Evolutionary conservation across 352 stramenopile species (phyloP), one percentile per base, ranked within the genome.

Genomic region (Nothophytophthora sp.): DNA sequence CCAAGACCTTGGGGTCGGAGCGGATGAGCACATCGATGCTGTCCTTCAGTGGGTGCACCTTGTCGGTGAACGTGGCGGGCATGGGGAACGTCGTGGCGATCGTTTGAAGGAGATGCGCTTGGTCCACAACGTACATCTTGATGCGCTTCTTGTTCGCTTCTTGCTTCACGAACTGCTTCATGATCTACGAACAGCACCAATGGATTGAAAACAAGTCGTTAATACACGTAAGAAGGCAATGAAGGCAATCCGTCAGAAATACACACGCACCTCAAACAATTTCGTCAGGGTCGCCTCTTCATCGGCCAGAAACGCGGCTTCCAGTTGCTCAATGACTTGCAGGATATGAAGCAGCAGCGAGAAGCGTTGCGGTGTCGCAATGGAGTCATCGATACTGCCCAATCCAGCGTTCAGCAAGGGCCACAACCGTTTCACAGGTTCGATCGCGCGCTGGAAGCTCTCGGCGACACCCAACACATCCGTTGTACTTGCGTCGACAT

Each of bases 1-100:
- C 76, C 6, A 90, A 55, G 16, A 90, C 71, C 57, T 90, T 90
- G 3, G 76, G 66, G n/a, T 90, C 76, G 0, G 76, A 90, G 11
- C 75, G 71, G 13, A 90, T 65, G 1, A 90, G 58, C 11, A 87
- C 40, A 41, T 90, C 74, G 15, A 90, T 44, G 34, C 71, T 80
- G 11, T 79, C 54, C 40, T 80, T 81, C 12, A 82, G 37, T 7
- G 67, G 55, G 8, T 48, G 27, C 12, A 85, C 51, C 34, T 71
- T 69, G 8, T 77, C 50, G 11, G 63, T 38, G 20, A 86, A 76
- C 1, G 50, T 43, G 1, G 22, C 11, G 22, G 76, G 70, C 3
- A 86, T 28, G 6, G 73, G 57, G 24, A 89, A 81, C 6, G 59
- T 35, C 5, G 60, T 55, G 4, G 67, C 71, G 27, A 89, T 72